Conservation (phyloP, 139 green algal genomes). For the Zygnema cylindricum region DNA sequence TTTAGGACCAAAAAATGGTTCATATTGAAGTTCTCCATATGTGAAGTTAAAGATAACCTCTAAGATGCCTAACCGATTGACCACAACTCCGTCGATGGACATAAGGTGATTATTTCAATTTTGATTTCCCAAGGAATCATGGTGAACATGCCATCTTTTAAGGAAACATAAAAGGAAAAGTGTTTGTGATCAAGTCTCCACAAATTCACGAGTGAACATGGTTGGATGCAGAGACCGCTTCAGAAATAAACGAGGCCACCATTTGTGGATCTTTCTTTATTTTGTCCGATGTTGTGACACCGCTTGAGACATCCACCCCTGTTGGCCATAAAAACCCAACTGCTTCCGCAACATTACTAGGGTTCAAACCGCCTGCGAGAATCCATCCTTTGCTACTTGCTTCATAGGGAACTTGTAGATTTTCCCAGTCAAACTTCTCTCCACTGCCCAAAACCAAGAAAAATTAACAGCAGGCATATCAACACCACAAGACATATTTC, state of each 20-base stretch:
- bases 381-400: slow-evolving; percentile 60
- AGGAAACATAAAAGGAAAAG: too few species aligned
- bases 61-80: too few species aligned
- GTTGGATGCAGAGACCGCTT: background rate
- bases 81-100: too few species aligned
- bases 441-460: slow-evolving; percentile 45
- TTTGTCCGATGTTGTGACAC: slow-evolving; percentile 58
- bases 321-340: slow-evolving; percentile 12
- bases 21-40: too few species aligned
- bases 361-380: slow-evolving; percentile 65
- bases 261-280: slow-evolving; percentile 62
- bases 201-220: too few species aligned
- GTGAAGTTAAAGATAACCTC: too few species aligned
- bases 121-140: too few species aligned
- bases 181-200: too few species aligned
- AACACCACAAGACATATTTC: too few species aligned
- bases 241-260: slow-evolving; percentile 36
- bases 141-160: too few species aligned
- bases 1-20: too few species aligned
- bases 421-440: slow-evolving; percentile 56
- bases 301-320: slow-evolving; percentile 66
- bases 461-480: background rate
- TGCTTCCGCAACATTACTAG: slow-evolving; percentile 65
- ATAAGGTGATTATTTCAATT: too few species aligned
- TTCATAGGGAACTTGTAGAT: slow-evolving; percentile 35